Conservation (phyloP, 2,329 filamentous ascomycete species). For the Monilinia laxa region DNA sequence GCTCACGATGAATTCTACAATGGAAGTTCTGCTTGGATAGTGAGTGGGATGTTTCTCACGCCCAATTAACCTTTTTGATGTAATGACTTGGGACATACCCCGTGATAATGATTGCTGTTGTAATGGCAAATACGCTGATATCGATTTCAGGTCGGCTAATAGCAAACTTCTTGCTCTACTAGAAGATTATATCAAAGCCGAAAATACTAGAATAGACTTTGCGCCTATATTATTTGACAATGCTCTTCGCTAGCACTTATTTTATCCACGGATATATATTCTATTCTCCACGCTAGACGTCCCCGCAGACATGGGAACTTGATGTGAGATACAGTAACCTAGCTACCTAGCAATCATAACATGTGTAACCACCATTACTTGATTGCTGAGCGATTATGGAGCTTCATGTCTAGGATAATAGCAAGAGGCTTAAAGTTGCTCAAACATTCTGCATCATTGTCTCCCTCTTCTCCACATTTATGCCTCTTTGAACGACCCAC, state of each 20-base stretch:
- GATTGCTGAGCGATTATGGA: too few relatives aligned
- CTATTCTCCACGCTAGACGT: too few relatives aligned
- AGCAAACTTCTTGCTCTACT: not conserved
- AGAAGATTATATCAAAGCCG: not conserved
- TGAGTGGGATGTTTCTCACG: conserved; percentile 43
- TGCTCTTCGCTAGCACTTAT: not conserved
- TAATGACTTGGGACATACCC: not conserved
- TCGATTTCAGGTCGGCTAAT: not conserved
- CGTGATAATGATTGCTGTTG: not conserved
- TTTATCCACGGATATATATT: too few relatives aligned
- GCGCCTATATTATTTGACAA: conserved; percentile 5
- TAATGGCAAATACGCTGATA: not conserved
- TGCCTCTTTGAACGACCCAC: too few relatives aligned
- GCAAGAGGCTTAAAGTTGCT: too few relatives aligned
- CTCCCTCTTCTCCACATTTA: too few relatives aligned
- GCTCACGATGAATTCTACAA: conserved; percentile 39
- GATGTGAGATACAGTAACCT: too few relatives aligned
- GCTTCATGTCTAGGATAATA: too few relatives aligned
- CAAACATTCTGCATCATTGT: too few relatives aligned
- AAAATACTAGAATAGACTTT: not conserved
- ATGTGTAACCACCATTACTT: too few relatives aligned
- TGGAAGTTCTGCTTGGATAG: conserved; percentile 52
- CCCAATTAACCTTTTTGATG: not conserved
- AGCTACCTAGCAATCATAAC: too few relatives aligned
- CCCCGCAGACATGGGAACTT: too few relatives aligned